Percentiles rank a stretch among this genome's conserved stretches.
These are phyloP conservation scores for Fusarium torulosum DNA, from an alignment of 2,329 filamentous ascomycete genomes.

Conservation along the genomic window DNA sequence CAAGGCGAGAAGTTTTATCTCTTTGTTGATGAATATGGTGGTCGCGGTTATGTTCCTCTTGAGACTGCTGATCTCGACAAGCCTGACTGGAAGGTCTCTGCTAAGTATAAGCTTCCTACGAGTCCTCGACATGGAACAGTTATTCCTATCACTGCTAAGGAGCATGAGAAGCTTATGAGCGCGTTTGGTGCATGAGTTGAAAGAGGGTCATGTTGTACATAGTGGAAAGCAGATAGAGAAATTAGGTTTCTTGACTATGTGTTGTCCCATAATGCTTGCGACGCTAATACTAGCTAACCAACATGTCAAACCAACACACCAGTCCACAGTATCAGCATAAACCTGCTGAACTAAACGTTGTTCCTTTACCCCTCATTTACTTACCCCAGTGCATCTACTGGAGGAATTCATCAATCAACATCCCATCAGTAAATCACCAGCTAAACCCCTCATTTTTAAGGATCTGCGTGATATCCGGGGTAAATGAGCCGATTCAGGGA, in stretches of 20 bases:
- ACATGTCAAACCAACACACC: not conserved
- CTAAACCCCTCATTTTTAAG: constrained; percentile 20
- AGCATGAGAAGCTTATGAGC: constrained; percentile 23
- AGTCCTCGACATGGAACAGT: constrained; percentile 68
- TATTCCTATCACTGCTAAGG: constrained; percentile 60
- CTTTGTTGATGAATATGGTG: constrained; percentile 66
- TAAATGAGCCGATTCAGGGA: not conserved
- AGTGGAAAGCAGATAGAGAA: accelerated
- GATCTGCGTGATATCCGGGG: constrained; percentile 2
- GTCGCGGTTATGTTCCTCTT: constrained; percentile 65
- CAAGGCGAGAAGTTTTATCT: constrained; percentile 67
- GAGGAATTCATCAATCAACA: not conserved
- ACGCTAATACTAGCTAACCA: not conserved
- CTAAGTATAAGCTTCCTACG: constrained; percentile 59
- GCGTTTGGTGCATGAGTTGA: constrained; percentile 9
- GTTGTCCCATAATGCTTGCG: not conserved
- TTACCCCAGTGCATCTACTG: not conserved
- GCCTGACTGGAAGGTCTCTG: constrained; percentile 62
- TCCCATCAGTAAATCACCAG: not conserved
- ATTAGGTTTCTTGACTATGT: accelerated
- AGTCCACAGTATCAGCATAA: too few species aligned
- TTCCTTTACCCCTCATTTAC: not conserved
- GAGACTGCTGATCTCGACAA: constrained; percentile 63
- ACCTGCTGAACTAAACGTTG: not conserved
- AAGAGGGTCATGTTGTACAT: too few species aligned